Base-by-base conservation (phyloP, 2,329 filamentous ascomycete genomes). In the Pseudogymnoascus sp. region DNA sequence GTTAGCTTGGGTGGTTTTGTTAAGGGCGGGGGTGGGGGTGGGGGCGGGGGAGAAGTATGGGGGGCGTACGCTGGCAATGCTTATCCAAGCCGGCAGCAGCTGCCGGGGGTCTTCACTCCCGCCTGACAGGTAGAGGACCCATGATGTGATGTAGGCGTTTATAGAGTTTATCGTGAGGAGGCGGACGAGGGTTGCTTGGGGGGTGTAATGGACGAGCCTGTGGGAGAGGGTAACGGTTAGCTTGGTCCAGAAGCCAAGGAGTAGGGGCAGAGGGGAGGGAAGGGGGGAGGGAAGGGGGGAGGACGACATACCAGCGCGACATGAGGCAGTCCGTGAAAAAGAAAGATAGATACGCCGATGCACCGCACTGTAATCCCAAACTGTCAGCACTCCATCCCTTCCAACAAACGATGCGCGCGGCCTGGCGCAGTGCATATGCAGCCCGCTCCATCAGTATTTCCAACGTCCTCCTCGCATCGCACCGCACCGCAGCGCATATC, bases 311-410 rank as follows among this genome's bases (percentile, higher is more conserved):
- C 88, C 89, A 93, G 76, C 90, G 81, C 66, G 88, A 91, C 89
- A 93, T 92, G 70, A 93, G 82, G 75, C 89, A 91, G 76, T 93
- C 89, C 64, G 88, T 90, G 73, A 93, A 93, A 78, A 91, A 90
- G 75, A 91, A 93, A 61, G 88, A 89, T 65, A 92, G 81, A 74
- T 91, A 91, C 62, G 87, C 89, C 19, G 88, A 90, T 64, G 88
- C 86, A 71, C 84, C 86, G 77, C 88, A 91, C 89, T 91, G 70
- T 21, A 33, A 61, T 40, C 35, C n/a, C 60, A 61, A 35, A 53
- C 38, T 33, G n/a, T 62, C 29, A 6, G 37, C 33, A n/a, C 37
- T 50, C 50, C 33, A 14, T 7, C 37, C 7, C 14, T 10, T 19
- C 38, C 7, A 4, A 10, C n/a, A 40, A 40, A 40, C 38, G n/a